phyloP scores from a whole-genome alignment of 441 rosid genomes.

The Croton setiger region DNA sequence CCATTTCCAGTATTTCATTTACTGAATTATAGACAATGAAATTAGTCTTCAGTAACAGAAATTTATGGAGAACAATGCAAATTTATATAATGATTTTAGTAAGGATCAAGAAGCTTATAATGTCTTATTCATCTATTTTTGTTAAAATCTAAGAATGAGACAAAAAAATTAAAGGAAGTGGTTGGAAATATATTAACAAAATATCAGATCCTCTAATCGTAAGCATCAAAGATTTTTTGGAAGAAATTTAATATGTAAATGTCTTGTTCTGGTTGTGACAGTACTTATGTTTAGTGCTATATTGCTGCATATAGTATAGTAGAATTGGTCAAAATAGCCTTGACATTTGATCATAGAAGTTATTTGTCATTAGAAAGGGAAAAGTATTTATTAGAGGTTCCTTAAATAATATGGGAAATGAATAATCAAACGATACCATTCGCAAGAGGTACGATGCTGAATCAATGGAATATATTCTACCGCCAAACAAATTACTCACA shows the following conservation, averaged over 20 bases:
- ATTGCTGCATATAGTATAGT: slow-evolving; percentile 33
- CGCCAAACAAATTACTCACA: no score
- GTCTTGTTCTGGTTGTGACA: slow-evolving; percentile 43
- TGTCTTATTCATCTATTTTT: no score
- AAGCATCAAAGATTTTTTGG: slow-evolving; percentile 34
- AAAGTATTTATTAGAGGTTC: slow-evolving; percentile 75
- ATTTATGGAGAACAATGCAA: no score
- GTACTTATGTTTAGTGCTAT: slow-evolving; percentile 49
- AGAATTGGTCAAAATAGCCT: slow-evolving; percentile 19
- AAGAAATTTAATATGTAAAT: slow-evolving; percentile 45
- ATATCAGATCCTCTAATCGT: slow-evolving; percentile 23
- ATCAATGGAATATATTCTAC: slow-evolving; percentile 27
- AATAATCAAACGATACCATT: slow-evolving; percentile 97
- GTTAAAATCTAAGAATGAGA: no score
- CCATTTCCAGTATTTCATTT: no score
- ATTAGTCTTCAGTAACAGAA: no score
- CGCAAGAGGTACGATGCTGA: slow-evolving; percentile 85
- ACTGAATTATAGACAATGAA: no score
- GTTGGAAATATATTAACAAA: no score
- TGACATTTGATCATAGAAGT: slow-evolving; percentile 20
- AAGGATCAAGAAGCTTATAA: no score
- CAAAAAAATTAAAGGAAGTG: no score
- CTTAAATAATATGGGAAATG: slow-evolving; percentile 93
- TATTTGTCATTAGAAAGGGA: slow-evolving; percentile 29
- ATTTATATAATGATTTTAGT: no score